These are phyloP conservation scores for Coemansia sp. DNA, from an alignment of 371 early-diverging fungal species.

Conservation along the genomic window DNA sequence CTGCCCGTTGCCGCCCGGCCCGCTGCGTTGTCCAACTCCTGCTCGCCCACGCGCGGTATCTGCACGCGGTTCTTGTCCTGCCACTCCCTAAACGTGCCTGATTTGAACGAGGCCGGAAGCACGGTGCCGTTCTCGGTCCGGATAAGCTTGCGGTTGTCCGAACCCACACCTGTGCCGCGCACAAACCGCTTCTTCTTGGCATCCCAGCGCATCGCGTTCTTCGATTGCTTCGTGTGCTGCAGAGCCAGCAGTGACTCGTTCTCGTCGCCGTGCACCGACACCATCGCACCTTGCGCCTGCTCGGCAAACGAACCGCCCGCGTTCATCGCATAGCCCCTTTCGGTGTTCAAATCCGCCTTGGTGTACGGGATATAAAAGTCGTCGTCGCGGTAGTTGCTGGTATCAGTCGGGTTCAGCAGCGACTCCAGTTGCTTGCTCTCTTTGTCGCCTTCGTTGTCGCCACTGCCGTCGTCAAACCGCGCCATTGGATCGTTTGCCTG, in stretches of 20 bases:
- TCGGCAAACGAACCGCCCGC: constrained; percentile 74
- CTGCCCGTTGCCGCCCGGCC: constrained; percentile 18
- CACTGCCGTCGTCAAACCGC: constrained; percentile 10
- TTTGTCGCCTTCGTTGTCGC: neutral
- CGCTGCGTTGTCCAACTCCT: constrained; percentile 62
- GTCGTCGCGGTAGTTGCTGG: constrained; percentile 68
- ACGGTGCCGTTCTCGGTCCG: constrained; percentile 87
- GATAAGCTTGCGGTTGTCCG: constrained; percentile 95
- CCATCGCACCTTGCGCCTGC: constrained; percentile 72
- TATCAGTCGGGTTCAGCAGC: constrained; percentile 35
- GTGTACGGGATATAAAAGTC: constrained; percentile 88
- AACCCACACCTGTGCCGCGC: constrained; percentile 77
- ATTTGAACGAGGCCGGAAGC: constrained; percentile 87
- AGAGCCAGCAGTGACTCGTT: constrained; percentile 56
- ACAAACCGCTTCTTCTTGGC: constrained; percentile 91
- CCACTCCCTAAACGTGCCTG: constrained; percentile 80
- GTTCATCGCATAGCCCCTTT: constrained; percentile 86
- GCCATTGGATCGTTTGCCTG: constrained; percentile 40
- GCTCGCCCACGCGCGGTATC: constrained; percentile 85
- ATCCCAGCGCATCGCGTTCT: constrained; percentile 83
- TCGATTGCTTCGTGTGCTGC: constrained; percentile 39
- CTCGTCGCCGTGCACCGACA: constrained; percentile 87
- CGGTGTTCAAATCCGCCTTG: constrained; percentile 84
- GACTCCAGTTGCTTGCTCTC: constrained; percentile 28
- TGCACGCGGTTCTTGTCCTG: constrained; percentile 76